Percentiles rank a stretch among this genome's conserved stretches.
These are phyloP conservation scores for Hamiltosporidium tvaerminnensis DNA, from an alignment of 371 early-diverging fungal species.

Conservation along the genomic window DNA sequence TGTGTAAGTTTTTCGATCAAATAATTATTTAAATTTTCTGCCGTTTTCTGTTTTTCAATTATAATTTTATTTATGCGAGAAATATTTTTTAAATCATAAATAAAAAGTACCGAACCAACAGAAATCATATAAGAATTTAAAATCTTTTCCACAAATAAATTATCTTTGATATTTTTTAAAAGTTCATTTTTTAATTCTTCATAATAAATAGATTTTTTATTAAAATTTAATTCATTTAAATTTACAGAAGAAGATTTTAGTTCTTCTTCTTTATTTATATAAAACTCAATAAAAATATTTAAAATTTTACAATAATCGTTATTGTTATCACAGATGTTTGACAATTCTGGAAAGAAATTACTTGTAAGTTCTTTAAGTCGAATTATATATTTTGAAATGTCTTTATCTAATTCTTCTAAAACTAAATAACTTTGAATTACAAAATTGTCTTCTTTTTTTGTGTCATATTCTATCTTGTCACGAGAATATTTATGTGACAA, in stretches of 20 bases:
- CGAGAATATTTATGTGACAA: slow-evolving; percentile 21
- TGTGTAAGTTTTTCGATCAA: slow-evolving; percentile 76
- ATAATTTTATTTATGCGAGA: neutral
- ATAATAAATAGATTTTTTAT: no score
- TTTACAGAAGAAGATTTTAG: no score
- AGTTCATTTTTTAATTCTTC: no score
- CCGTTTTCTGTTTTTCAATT: neutral
- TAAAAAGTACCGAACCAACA: neutral
- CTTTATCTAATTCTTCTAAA: slow-evolving; percentile 32
- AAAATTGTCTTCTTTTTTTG: slow-evolving; percentile 28
- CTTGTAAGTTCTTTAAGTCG: slow-evolving; percentile 5
- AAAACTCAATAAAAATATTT: no score
- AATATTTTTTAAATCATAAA: neutral
- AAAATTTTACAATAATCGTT: no score
- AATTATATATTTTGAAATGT: slow-evolving; percentile 24
- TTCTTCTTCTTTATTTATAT: no score
- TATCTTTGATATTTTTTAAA: no score
- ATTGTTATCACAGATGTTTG: neutral
- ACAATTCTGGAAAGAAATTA: slow-evolving; percentile 2
- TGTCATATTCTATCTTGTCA: slow-evolving; percentile 29
- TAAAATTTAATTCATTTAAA: no score
- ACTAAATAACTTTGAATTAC: slow-evolving; percentile 14
- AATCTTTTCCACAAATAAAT: no score
- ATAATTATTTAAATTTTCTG: slow-evolving; percentile 66
- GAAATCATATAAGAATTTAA: neutral